These are phyloP conservation scores for Eutrema salsugineum DNA, from an alignment of 441 rosid species.

Conservation along the genomic window DNA sequence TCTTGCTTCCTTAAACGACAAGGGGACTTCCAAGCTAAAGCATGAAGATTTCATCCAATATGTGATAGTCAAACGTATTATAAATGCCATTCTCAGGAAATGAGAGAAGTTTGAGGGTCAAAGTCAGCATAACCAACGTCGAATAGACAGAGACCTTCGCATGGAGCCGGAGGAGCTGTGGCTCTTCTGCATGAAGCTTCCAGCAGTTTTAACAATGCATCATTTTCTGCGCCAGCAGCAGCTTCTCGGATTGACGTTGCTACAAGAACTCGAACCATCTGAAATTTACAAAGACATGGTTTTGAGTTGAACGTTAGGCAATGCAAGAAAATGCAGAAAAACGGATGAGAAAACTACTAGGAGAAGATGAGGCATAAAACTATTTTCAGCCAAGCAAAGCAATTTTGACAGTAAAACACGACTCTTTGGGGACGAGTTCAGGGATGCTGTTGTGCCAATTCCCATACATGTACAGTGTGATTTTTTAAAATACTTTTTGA, in stretches of 20 bases:
- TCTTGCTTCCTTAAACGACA: neutral
- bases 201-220: conserved; percentile 38
- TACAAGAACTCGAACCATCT: conserved; percentile 96
- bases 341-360: neutral
- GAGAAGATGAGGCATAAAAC: neutral
- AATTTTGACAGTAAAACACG: neutral
- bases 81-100: conserved; percentile 11
- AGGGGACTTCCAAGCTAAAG: conserved; percentile 25
- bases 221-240: conserved; percentile 74
- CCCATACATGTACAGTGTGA: neutral
- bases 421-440: neutral
- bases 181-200: conserved; percentile 78
- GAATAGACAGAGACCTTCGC: conserved; percentile 80
- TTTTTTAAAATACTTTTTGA: neutral
- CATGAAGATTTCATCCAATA: neutral
- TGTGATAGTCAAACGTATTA: neutral
- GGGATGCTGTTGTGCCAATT: neutral
- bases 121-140: conserved; percentile 84
- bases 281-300: conserved; percentile 3
- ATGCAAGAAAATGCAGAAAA: neutral
- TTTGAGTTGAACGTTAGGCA: neutral
- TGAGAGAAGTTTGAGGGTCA: conserved; percentile 47
- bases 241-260: conserved; percentile 92
- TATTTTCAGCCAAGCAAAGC: neutral
- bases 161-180: conserved; percentile 92